Conservation (phyloP, 805 yeast genomes). For the Starmera caribaea region DNA sequence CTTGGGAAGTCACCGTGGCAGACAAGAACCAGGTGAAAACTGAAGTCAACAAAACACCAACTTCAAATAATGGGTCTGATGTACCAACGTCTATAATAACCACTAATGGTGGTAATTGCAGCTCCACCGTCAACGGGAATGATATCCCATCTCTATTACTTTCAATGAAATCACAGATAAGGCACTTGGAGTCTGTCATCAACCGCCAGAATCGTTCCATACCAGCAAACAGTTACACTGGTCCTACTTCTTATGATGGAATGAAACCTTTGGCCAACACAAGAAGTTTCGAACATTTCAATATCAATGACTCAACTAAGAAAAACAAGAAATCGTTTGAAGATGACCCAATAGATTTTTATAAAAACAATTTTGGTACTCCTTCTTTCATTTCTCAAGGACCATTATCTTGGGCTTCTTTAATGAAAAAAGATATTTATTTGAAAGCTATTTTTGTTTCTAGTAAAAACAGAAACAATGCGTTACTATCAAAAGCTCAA, state of each 20-base stretch:
- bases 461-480: slow-evolving; percentile 1
- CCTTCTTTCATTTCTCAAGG: slow-evolving; percentile 11
- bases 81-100: too few relatives aligned
- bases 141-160: too few relatives aligned
- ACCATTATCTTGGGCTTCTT: slow-evolving; percentile 15
- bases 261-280: background rate
- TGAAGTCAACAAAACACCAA: too few relatives aligned
- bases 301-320: too few relatives aligned
- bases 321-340: background rate
- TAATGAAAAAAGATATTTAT: slow-evolving; percentile 16
- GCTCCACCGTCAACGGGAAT: too few relatives aligned
- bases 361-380: slow-evolving; percentile 2
- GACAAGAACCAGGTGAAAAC: background rate
- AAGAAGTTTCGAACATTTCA: background rate
- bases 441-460: slow-evolving; percentile 9
- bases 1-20: slow-evolving; percentile 10
- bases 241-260: background rate
- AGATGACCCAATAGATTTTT: slow-evolving; percentile 7
- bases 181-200: too few relatives aligned
- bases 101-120: too few relatives aligned
- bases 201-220: background rate
- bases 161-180: too few relatives aligned
- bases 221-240: background rate
- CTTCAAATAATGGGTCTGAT: too few relatives aligned
- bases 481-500: background rate